These are phyloP conservation scores for Dendrobium huoshanense DNA, from an alignment of 106 monocot species.

Conservation along the genomic window DNA sequence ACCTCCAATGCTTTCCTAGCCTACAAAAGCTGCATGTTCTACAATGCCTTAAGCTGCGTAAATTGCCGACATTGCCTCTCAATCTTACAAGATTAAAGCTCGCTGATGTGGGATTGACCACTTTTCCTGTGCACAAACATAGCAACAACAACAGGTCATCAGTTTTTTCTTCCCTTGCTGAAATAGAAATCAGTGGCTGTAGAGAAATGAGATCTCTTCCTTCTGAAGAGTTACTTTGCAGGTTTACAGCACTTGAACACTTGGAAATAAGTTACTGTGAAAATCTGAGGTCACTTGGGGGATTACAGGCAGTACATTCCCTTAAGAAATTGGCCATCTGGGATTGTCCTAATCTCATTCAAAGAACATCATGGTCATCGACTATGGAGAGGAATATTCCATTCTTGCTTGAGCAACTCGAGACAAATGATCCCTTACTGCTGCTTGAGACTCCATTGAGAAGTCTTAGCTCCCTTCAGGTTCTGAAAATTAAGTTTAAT, in stretches of 20 bases:
- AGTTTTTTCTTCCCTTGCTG: slow-evolving; percentile 2
- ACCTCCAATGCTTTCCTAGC: slow-evolving; percentile 4
- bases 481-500: slow-evolving; percentile 1
- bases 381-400: background rate
- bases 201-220: background rate
- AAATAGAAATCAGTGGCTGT: slow-evolving; percentile 8
- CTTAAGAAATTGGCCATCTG: slow-evolving; percentile 6
- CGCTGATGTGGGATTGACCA: slow-evolving; percentile 6
- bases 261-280: slow-evolving; percentile 12
- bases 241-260: background rate
- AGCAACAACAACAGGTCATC: background rate
- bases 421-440: slow-evolving; percentile 4
- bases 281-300: slow-evolving; percentile 2
- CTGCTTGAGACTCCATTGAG: slow-evolving; percentile 6
- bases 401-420: slow-evolving; percentile 4
- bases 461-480: background rate
- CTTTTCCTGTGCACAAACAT: background rate
- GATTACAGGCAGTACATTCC: slow-evolving; percentile 4
- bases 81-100: slow-evolving; percentile 1
- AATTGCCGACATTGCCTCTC: slow-evolving; percentile 5
- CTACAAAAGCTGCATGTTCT: background rate
- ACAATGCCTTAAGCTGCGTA: background rate
- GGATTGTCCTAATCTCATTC: slow-evolving; percentile 6
- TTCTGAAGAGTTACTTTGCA: background rate
- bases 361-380: background rate